These are phyloP conservation scores for Podila verticillata DNA, from an alignment of 192 early-diverging fungal species.

Conservation along the genomic window DNA sequence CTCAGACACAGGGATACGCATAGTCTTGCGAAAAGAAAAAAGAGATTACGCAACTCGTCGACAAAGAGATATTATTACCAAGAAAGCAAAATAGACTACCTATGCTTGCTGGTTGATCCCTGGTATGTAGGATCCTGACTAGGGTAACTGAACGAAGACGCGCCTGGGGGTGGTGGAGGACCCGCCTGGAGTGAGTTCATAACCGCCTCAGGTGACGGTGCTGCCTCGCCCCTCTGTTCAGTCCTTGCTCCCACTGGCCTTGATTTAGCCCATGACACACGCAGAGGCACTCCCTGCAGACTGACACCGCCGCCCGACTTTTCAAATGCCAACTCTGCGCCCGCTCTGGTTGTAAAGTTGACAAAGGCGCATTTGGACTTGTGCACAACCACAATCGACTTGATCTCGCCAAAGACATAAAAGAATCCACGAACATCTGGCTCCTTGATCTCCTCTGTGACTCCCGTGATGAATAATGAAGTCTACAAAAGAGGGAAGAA, in stretches of 20 bases:
- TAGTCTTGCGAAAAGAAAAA: neutral
- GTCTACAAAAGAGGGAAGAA: conserved; percentile 55
- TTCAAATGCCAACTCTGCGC: conserved; percentile 88
- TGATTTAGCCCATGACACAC: conserved; percentile 88
- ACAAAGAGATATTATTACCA: neutral
- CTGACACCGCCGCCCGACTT: conserved; percentile 74
- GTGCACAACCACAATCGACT: conserved; percentile 82
- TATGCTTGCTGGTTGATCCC: conserved; percentile 52
- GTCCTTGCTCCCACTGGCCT: conserved; percentile 74
- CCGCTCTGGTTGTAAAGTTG: conserved; percentile 81
- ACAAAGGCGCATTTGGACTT: conserved; percentile 91
- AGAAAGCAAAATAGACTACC: conserved; percentile 5
- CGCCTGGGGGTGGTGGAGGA: conserved; percentile 54
- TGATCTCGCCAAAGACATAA: conserved; percentile 88
- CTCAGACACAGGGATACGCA: too few relatives aligned
- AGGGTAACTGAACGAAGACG: conserved; percentile 37
- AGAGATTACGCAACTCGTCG: neutral
- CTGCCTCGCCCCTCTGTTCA: conserved; percentile 51
- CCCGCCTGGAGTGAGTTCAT: conserved; percentile 49
- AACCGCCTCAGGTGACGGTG: conserved; percentile 18
- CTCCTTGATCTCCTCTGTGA: conserved; percentile 78
- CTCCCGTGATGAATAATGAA: conserved; percentile 85
- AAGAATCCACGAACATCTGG: conserved; percentile 79
- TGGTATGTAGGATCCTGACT: conserved; percentile 62
- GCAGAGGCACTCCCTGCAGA: conserved; percentile 75